Evolutionary conservation across 108 stramenopile species (phyloP), one percentile per base, ranked within the genome.

Genomic region (Skeletonema tropicum): DNA sequence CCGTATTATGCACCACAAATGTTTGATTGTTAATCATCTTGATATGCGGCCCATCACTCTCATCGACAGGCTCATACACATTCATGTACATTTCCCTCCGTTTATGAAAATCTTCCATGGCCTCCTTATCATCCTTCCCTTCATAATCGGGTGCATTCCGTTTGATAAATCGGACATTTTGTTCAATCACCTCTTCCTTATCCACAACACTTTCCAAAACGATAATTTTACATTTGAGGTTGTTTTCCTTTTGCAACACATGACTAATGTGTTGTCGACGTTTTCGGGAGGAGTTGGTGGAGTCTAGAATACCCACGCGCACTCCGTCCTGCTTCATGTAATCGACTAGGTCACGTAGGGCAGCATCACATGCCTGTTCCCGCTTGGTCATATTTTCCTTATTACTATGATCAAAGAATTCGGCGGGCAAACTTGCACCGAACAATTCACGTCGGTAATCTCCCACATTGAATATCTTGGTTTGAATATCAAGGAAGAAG

Each of bases 241-340:
- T 23, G 21, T 78, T 76, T 6, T 32, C 64, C 8, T 41, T 35
- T 25, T 75, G 66, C 65, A 97, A 59, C 0, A 39, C 48, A 9
- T 89, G 23, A 61, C 81, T 32, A 61, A 95, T 87, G 46, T 90
- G 84, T 25, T 70, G 62, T 48, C 97, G 86, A 60, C 97, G 87
- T 38, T 79, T 83, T 58, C 67, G 68, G 15, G 95, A 96, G 31
- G 89, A 84, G 81, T 99, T 99, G 62, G 99, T 98, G 1, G 97
- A 98, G 82, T 99, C 99, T 49, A 98, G 79, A 25, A 98, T 96
- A 0, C 96, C 98, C 4, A 98, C 93, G 52, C 98, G 94, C 2
- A 94, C 92, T 14, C 94, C 90, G 71, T 89, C 90, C 57, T 90
- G 75, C 30, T 81, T 70, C 79, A 98, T 84, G 59, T 87, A 98